Base-by-base conservation (phyloP, 176 grass and related monocot genomes). In the Triticum urartu region DNA sequence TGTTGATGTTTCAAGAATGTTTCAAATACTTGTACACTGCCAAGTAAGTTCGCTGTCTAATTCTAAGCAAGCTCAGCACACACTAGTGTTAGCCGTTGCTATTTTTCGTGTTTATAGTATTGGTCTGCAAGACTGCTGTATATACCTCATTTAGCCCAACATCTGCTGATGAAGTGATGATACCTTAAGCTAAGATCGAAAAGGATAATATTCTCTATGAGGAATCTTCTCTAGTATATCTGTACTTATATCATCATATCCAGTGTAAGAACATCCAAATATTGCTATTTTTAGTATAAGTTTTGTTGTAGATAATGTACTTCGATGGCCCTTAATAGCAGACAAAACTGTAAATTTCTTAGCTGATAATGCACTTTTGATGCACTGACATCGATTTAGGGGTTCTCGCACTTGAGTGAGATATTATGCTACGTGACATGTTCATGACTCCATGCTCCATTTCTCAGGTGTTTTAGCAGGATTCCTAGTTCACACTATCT, bases 1-100 rank as follows among this genome's bases (percentile, higher is more conserved):
- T 90, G 86, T 89, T 80, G 95, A 98, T 85, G 95, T 95, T 30
- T 78, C 89, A 82, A 86, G 89, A 82, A 95, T 98, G 93, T 98
- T 98, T 77, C 91, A 95, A 90, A 82, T 95, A 60, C 87, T 95
- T 52, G 87, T 85, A 38, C 87, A 91, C 64, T 89, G 91, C 80
- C 93, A 95, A 67, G 93, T 98, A 68, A 93, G 90, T 93, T 79
- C 24, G 34, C 21, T 33, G 5, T 62, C 15, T 30, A 56, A 81
- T 36, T 26, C 7, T 89, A 32, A 64, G 84, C 34, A 59, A 39
- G 25, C 24, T 61, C 15, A 68, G 43, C 12, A 80, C 66, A 59
- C 42, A 40, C 50, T 34, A 59, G 9, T 84, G 20, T 43, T 72
- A 71, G 28, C 9, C 28, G 4, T 12, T 80, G 39, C 25, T 65